Evolutionary conservation across 2,329 filamentous ascomycete genomes (phyloP), one percentile per base, ranked within the genome.

Genomic region (Claviceps digitariae): DNA sequence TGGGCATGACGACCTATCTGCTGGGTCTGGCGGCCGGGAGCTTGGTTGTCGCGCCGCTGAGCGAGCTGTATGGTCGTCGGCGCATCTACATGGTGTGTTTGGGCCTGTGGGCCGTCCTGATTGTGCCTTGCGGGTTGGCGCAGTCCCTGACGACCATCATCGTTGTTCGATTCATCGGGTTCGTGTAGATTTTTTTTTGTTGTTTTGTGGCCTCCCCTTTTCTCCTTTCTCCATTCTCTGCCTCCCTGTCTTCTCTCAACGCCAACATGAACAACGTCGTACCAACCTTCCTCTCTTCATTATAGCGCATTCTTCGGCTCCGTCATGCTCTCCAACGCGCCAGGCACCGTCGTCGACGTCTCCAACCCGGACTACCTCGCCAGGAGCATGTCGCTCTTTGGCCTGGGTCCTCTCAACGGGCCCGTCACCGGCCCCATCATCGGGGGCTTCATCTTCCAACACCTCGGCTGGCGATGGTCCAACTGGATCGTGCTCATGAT

Each of bases 391-490:
- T 95, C 89, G 82, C 81, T 77, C 56, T 57, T 54, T 40, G 48
- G 51, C 12, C 82, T 95, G 52, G 90, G 88, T 0, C 90, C 90
- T 0, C 78, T 95, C 66, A 95, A 95, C 62, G 90, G 86, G 17
- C 86, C 75, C 25, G 61, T 62, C 57, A 61, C 66, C 50, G 63
- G 67, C 1, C 58, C 58, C 23, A 54, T 64, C 1, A 83, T 95
- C 36, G 90, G 90, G 23, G 90, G 90, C 0, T 94, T 95, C 59
- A 63, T 69, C 20, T 72, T 63, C 58, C 75, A 90, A 66, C 82
- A 85, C 57, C 72, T 93, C 2, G 89, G 88, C 12, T 96, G 90
- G 90, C 73, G 90, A 31, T 95, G 89, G 88, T 84, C 84, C 40
- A 86, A 87, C 62, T 95, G 87, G 86, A 75, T 93, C 21, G 78